These are phyloP conservation scores for Acacia crassicarpa DNA, from an alignment of 306 rosid species.

Conservation along the genomic window DNA sequence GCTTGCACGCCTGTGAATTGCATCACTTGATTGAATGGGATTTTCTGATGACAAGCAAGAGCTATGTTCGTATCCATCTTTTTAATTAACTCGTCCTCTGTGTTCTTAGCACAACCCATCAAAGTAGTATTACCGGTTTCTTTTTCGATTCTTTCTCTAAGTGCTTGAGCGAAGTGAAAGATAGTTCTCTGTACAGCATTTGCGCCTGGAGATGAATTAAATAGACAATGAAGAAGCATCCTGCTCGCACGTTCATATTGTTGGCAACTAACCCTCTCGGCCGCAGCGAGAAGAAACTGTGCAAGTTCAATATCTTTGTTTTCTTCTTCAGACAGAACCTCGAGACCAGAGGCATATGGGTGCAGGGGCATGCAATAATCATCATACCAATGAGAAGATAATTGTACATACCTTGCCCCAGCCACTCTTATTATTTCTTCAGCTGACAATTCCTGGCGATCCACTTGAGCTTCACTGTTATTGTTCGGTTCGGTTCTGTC, in stretches of 20 bases:
- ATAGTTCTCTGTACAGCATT: slow-evolving; percentile 57
- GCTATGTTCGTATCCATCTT: slow-evolving; percentile 20
- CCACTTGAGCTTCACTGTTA: neutral
- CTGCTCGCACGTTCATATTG: slow-evolving; percentile 63
- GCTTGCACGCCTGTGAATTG: slow-evolving; percentile 59
- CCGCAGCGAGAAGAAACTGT: slow-evolving; percentile 67
- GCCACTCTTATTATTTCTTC: slow-evolving; percentile 71
- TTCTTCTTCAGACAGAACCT: slow-evolving; percentile 52
- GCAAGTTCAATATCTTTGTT: slow-evolving; percentile 68
- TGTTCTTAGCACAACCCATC: slow-evolving; percentile 15
- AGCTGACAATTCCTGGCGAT: slow-evolving; percentile 47
- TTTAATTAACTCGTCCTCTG: neutral
- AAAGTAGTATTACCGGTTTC: slow-evolving; percentile 39
- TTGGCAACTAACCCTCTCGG: slow-evolving; percentile 62
- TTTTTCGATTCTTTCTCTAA: slow-evolving; percentile 54
- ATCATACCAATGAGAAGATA: slow-evolving; percentile 48
- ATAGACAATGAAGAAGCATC: slow-evolving; percentile 54
- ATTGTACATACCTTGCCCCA: slow-evolving; percentile 69
- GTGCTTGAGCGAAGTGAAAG: slow-evolving; percentile 56
- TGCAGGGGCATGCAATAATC: slow-evolving; percentile 40
- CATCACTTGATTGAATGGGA: slow-evolving; percentile 61
- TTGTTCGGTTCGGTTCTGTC: neutral
- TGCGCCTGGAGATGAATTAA: slow-evolving; percentile 41
- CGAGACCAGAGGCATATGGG: slow-evolving; percentile 56
- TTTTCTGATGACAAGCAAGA: slow-evolving; percentile 37